Base-by-base conservation (phyloP, 2,329 filamentous ascomycete genomes). In the Pseudogymnoascus sp. region DNA sequence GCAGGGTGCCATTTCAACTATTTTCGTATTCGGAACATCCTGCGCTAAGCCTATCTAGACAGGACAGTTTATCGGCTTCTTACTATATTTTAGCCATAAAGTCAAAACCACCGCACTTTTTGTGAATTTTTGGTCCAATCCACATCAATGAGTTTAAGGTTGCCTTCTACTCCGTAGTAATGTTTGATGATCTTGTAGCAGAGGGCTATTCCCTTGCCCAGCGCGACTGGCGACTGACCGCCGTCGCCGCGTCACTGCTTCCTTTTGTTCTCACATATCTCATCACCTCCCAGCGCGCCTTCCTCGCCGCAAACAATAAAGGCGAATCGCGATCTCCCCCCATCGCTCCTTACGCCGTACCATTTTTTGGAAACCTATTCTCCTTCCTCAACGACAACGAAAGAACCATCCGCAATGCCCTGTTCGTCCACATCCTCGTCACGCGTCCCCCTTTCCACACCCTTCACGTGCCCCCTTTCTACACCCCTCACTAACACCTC, bases 361-460 rank as follows among this genome's bases (percentile, higher is more conserved):
- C 68, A 11, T 46, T 64, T 5, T 53, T 69, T 11, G 68, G 67
- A 4, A 68, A 70, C 23, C 31, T 69, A 4, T 19, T 67, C 10
- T 15, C 62, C 2, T 70, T 70, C 33, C 65, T 63, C 5, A 63
- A 65, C 9, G 60, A 69, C 31, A 68, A 63, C 3, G 60, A 65
- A 37, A 33, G 31, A 13, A 64, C 65, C 17, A 13, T 70, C 4
- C 35, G 21, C n/a, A 56, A 59, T 10, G 50, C 67, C 7, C 56
- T 68, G 67, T 67, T 11, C 40, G 33, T 59, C 5, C 19, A 5
- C 17, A 2, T 6, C 26, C n/a, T 2, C 33, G 29, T 56, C 46
- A 56, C 46, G 46, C 19, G 46, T 10, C n/a, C 26, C 46, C 46
- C 26, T 53, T 50, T 50, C 19, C 5, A 31, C 6, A 9, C n/a